phyloP scores from a whole-genome alignment of 768 basidiomycete species.

The Mycena albidolilacea region DNA sequence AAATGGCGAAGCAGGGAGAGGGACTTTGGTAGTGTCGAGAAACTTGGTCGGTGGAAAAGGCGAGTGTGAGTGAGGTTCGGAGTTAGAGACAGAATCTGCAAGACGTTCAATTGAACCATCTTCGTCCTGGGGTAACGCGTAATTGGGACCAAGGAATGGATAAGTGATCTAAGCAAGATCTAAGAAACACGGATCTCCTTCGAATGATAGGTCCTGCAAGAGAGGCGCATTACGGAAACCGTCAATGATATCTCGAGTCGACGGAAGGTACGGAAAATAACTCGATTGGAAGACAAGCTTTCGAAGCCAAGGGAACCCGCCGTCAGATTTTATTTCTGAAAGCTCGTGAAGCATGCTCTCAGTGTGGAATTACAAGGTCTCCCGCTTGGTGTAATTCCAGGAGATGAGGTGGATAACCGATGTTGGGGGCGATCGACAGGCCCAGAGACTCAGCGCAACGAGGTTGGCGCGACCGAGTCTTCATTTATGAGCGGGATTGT shows the following conservation, averaged over 20 bases:
- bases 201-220: background rate
- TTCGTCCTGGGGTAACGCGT: background rate
- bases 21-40: no score
- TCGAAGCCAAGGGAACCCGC: constrained; percentile 5
- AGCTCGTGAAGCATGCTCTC: background rate
- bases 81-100: background rate
- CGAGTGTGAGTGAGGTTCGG: background rate
- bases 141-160: constrained; percentile 8
- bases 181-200: background rate
- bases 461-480: constrained; percentile 3
- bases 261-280: background rate
- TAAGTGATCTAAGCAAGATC: background rate
- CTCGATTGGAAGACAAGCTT: constrained; percentile 3
- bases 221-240: background rate
- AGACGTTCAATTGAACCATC: background rate
- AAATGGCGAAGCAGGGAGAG: no score
- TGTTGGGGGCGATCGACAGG: background rate
- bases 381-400: background rate
- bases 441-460: constrained; percentile 4
- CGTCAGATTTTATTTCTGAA: background rate
- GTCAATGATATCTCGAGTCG: background rate
- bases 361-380: background rate
- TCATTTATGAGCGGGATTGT: background rate
- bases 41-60: background rate
- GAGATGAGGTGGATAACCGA: background rate